Conservation (phyloP, 2,329 filamentous ascomycete genomes). For the Dichotomopilus funicola region DNA sequence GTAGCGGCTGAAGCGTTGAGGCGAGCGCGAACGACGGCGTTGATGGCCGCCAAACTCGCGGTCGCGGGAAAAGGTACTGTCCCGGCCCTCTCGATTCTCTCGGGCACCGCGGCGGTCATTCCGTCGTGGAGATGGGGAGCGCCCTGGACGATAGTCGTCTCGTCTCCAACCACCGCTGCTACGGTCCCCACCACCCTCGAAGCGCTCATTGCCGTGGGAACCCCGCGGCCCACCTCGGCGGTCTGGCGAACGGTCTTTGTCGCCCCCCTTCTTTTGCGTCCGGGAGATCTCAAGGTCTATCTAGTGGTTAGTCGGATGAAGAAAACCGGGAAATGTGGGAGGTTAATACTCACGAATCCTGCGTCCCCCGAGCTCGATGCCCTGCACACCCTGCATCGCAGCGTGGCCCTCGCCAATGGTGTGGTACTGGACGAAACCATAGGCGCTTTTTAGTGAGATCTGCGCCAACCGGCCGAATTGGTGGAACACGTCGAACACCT, state of each 20-base stretch:
- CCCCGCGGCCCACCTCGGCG: slow-evolving; percentile 35
- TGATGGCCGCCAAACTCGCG: slow-evolving; percentile 41
- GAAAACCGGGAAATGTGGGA: background rate
- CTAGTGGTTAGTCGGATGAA: slow-evolving; percentile 1
- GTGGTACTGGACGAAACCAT: slow-evolving; percentile 94
- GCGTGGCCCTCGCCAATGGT: slow-evolving; percentile 64
- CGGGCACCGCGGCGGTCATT: slow-evolving; percentile 44
- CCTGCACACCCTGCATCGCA: slow-evolving; percentile 74
- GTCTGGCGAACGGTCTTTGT: slow-evolving; percentile 52
- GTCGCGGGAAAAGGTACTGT: slow-evolving; percentile 49
- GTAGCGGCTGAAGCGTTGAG: slow-evolving; percentile 30
- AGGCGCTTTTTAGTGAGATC: slow-evolving; percentile 93
- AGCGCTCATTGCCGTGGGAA: slow-evolving; percentile 40
- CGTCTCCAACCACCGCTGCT: slow-evolving; percentile 41
- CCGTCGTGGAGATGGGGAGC: slow-evolving; percentile 53
- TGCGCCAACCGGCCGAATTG: slow-evolving; percentile 81
- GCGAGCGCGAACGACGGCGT: slow-evolving; percentile 40
- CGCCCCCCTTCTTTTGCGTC: slow-evolving; percentile 71
- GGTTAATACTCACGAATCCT: slow-evolving; percentile 70
- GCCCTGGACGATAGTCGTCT: slow-evolving; percentile 59
- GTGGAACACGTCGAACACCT: slow-evolving; percentile 88
- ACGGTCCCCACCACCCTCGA: slow-evolving; percentile 38
- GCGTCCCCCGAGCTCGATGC: slow-evolving; percentile 74
- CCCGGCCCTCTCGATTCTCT: slow-evolving; percentile 32
- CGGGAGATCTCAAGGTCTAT: slow-evolving; percentile 86